Percentiles rank a stretch among this genome's conserved stretches.
These are phyloP conservation scores for Arthroderma sp. DNA, from an alignment of 2,329 filamentous ascomycete species.

Conservation along the genomic window DNA sequence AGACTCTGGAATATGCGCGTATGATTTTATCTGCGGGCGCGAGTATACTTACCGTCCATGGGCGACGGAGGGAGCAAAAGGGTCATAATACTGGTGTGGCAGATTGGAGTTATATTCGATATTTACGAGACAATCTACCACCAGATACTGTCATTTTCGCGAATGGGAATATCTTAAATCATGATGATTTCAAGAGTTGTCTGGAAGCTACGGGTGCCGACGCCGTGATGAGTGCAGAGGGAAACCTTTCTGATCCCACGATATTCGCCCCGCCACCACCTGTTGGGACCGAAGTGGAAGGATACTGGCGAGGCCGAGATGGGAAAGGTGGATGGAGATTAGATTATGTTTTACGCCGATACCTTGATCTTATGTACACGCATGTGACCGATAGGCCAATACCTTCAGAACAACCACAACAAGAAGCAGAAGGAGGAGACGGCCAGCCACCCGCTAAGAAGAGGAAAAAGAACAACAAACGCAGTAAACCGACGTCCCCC, in stretches of 20 bases:
- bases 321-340: slow-evolving; percentile 76
- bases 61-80: slow-evolving; percentile 79
- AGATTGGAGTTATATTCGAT: slow-evolving; percentile 77
- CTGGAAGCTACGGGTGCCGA: slow-evolving; percentile 76
- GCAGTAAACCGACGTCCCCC: slow-evolving; percentile 36
- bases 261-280: slow-evolving; percentile 63
- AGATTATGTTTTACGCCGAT: slow-evolving; percentile 75
- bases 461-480: slow-evolving; percentile 31
- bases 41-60: slow-evolving; percentile 87
- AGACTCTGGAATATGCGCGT: slow-evolving; percentile 75
- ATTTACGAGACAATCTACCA: slow-evolving; percentile 69
- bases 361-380: slow-evolving; percentile 78
- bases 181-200: slow-evolving; percentile 63
- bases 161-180: slow-evolving; percentile 83
- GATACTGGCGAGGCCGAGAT: slow-evolving; percentile 74
- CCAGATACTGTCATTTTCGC: slow-evolving; percentile 86
- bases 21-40: slow-evolving; percentile 80
- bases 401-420: slow-evolving; percentile 41
- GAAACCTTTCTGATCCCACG: slow-evolving; percentile 79
- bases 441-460: slow-evolving; percentile 31
- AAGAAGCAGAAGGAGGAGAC: slow-evolving; percentile 5
- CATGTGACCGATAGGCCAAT: slow-evolving; percentile 49
- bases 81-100: slow-evolving; percentile 88
- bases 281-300: slow-evolving; percentile 52
- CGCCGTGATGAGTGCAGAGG: slow-evolving; percentile 91